phyloP scores from a whole-genome alignment of 2,329 filamentous ascomycete species.

The Fusarium lyarnte region DNA sequence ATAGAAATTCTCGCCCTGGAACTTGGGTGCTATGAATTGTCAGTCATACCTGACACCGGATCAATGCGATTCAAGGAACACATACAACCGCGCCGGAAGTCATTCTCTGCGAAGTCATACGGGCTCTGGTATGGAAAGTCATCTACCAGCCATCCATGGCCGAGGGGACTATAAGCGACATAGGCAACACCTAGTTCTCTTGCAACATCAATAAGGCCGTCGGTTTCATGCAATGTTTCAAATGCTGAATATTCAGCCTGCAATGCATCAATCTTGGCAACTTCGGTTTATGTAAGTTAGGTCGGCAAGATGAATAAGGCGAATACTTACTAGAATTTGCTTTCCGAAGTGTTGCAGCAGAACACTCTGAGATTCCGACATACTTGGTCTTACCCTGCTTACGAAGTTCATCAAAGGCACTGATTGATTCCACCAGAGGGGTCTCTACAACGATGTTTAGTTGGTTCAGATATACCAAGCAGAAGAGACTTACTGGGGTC shows the following conservation, averaged over 20 bases:
- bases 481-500: background rate
- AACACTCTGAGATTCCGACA: background rate
- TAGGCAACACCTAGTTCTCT: background rate
- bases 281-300: background rate
- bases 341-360: background rate
- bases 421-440: background rate
- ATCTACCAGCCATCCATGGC: background rate
- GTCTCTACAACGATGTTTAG: background rate
- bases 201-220: background rate
- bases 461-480: too few species aligned
- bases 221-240: background rate
- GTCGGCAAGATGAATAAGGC: rapidly evolving
- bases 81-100: background rate
- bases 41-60: background rate
- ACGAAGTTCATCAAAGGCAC: background rate
- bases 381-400: background rate
- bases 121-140: background rate
- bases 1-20: background rate
- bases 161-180: background rate
- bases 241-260: slow-evolving; percentile 8
- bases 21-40: background rate
- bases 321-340: background rate
- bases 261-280: background rate
- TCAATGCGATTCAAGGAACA: background rate
- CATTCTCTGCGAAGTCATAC: background rate